Conservation (phyloP, 2,329 filamentous ascomycete genomes). For the Podosphaera xanthii region DNA sequence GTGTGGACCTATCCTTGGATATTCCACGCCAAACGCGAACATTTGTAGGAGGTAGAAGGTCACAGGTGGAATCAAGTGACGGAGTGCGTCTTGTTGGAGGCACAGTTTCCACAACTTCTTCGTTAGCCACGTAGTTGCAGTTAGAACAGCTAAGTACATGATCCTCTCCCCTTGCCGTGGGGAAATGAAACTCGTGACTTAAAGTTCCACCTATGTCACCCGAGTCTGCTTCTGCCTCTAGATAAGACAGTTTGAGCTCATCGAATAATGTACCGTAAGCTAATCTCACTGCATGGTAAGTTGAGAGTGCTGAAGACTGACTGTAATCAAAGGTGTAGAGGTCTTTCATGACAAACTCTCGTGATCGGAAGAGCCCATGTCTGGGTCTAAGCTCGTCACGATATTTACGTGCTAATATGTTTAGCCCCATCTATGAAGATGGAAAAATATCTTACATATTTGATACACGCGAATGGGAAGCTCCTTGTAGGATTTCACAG, state of each 20-base stretch:
- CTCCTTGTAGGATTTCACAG: constrained; percentile 62
- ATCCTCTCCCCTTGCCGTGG: constrained; percentile 63
- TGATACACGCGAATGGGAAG: constrained; percentile 78
- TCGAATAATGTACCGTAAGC: constrained; percentile 61
- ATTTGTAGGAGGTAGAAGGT: not conserved
- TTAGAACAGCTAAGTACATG: constrained; percentile 50
- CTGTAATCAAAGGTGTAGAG: constrained; percentile 81
- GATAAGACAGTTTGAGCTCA: constrained; percentile 60
- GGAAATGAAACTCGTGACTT: constrained; percentile 87
- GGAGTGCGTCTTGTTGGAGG: not conserved
- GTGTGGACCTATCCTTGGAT: constrained; percentile 39
- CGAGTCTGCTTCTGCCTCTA: constrained; percentile 74
- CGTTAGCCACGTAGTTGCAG: constrained; percentile 64
- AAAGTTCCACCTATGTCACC: constrained; percentile 88
- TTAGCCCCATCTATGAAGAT: not conserved
- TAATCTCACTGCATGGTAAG: constrained; percentile 50
- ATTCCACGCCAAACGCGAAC: constrained; percentile 35
- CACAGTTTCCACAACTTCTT: constrained; percentile 47
- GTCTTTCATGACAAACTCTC: constrained; percentile 96
- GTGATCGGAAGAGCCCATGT: constrained; percentile 64
- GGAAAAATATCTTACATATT: constrained; percentile 33
- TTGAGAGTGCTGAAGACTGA: constrained; percentile 44
- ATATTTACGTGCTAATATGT: constrained; percentile 55
- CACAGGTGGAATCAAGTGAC: not conserved
- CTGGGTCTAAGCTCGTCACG: constrained; percentile 77